Evolutionary conservation across 1,139 yeast species (phyloP), one percentile per base, ranked within the genome.

Genomic region (Torulaspora pretoriensis): DNA sequence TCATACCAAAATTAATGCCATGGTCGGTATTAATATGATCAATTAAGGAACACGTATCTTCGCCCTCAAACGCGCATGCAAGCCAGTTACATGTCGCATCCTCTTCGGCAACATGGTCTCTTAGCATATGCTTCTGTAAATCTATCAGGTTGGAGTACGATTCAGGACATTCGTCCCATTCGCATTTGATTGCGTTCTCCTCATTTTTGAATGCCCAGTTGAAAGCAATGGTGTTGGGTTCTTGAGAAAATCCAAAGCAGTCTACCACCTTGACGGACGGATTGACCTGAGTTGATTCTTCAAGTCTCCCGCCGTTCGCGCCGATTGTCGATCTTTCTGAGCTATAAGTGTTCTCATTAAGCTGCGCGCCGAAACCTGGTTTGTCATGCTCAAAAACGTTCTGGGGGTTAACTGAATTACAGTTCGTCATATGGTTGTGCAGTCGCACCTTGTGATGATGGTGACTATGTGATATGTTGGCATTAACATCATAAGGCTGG

Each of bases 41-140:
- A 14, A 84, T 65, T 34, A 87, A 68, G 2, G 75, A 64, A 33
- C 77, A 68, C 35, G 81, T 60, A 53, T 80, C 79, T 16, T 67
- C 58, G 33, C 83, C 73, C 34, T 71, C 67, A 57, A 71, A 83
- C 42, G 74, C 68, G 70, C 96, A 87, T 44, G 79, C 73, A 49
- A 70, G 68, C 95, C 95, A 86, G 60, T 81, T 87, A 68, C 96
- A 87, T 6, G 42, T 33, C 8, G 42, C 22, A 24, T 49, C 33
- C 45, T 47, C 29, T 26, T 51, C 35, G 23, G 41, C 40, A 17
- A 83, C 60, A 61, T 84, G 95, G 40, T 72, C 72, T 38, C 72
- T 72, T 42, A 78, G 64, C 17, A 85, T 61, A 60, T 87, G 96
- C 43, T 71, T 67, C 50, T 78, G 71, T 33, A 83, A 65, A 2